Percentiles rank a stretch among this genome's conserved stretches.
Evolutionary conservation across 2,329 filamentous ascomycete genomes (phyloP).

Genomic region (Penicillium sp.): DNA sequence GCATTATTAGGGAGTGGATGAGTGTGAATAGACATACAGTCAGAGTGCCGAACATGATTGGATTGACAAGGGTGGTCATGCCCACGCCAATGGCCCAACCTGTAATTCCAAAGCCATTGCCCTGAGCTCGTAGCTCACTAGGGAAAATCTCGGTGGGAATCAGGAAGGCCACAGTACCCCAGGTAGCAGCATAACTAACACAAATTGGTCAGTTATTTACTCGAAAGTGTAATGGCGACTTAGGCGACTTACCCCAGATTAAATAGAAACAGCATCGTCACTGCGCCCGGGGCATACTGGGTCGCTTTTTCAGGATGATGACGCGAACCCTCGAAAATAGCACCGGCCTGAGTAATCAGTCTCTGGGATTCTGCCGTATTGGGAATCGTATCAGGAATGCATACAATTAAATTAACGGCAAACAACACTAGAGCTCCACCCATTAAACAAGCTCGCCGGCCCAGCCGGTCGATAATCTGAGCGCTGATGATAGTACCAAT

Average conservation of each 20-base stretch:
- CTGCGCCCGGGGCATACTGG: constrained; percentile 47
- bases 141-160: constrained; percentile 60
- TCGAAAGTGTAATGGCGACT: background rate
- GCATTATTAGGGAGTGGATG: background rate
- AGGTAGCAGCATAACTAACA: constrained; percentile 49
- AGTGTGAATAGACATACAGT: constrained; percentile 8
- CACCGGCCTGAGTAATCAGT: constrained; percentile 34
- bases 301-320: constrained; percentile 36
- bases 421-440: constrained; percentile 41
- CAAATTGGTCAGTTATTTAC: background rate
- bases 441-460: constrained; percentile 46
- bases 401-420: constrained; percentile 44
- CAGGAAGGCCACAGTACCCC: constrained; percentile 54
- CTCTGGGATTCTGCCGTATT: background rate
- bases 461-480: constrained; percentile 53
- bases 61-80: constrained; percentile 54
- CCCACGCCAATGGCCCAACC: constrained; percentile 61
- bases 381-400: background rate
- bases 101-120: constrained; percentile 59
- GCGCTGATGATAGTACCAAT: constrained; percentile 54
- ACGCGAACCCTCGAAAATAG: constrained; percentile 45
- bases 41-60: constrained; percentile 53
- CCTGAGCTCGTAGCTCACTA: constrained; percentile 58
- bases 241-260: constrained; percentile 25
- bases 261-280: constrained; percentile 50